Base-by-base conservation (phyloP, 2,329 filamentous ascomycete species). In the Rhynchosporium secalis region DNA sequence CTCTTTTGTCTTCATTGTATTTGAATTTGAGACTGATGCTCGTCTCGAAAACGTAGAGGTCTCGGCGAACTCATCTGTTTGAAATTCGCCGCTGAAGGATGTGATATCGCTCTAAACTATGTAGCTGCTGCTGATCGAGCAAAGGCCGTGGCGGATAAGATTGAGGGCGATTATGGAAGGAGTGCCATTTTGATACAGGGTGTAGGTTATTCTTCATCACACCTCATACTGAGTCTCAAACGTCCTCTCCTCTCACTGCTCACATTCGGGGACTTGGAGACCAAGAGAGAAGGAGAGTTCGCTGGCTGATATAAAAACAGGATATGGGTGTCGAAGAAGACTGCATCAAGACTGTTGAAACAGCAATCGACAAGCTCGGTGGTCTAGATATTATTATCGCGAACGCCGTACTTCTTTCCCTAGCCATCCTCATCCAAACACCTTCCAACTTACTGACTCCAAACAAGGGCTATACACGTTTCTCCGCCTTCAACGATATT, bases 21-120 rank as follows among this genome's bases (percentile, higher is more conserved):
- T 4, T 15, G 41, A 12, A 31, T 43, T 43, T n/a, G 38, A 20
- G 10, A 3, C 31, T 1, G 12, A 43, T 3, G n/a, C 12, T 10
- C 5, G 13, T 47, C 12, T 20, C 20, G 20, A 20, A 20, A 20
- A 20, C 20, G 20, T 20, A 88, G 87, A 70, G 87, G 87, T 7
- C 78, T 89, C 28, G 87, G 87, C 40, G 86, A 84, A 62, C 72
- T 83, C 6, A 78, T 89, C 41, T 80, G 79, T 56, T 78, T 82
- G 49, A 85, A 84, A 56, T 90, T 89, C 71, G 87, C 87, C 2
- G 76, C 78, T 4, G 79, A 88, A 72, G 85, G 86, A 38, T 81
- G 78, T 67, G 88, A 89, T 70, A 71, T 90, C 38, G 84, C 83
- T 3, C 82, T 90, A 71, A 89, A 89, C 72, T 90, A 88, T 72